A percentile compares a stretch with the other conserved stretches of the same genome.
These are phyloP conservation scores for Lomentospora prolificans DNA, from an alignment of 2,329 filamentous ascomycete genomes.

Conservation along the genomic window DNA sequence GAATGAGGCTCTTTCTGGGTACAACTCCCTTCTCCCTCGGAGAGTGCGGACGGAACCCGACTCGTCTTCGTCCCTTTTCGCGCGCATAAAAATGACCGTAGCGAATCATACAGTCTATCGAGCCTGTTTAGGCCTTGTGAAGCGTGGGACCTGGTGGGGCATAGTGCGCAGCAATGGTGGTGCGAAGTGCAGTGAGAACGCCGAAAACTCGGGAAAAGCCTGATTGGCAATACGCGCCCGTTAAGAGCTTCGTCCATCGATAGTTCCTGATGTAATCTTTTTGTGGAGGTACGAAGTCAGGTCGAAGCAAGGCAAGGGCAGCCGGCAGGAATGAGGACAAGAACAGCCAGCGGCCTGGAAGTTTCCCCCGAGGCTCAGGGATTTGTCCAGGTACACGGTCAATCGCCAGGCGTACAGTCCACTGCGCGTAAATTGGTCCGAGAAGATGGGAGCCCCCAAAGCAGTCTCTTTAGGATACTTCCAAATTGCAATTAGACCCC, in stretches of 20 bases:
- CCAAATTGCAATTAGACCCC: neutral
- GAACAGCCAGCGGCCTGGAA: too few species aligned
- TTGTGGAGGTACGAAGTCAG: too few species aligned
- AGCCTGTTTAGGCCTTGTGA: neutral
- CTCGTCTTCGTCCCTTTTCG: neutral
- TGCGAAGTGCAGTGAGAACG: neutral
- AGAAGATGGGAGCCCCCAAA: neutral
- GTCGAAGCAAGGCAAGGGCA: too few species aligned
- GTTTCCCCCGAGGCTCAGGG: too few species aligned
- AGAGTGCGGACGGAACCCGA: neutral
- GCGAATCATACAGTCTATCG: neutral
- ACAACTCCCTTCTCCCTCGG: neutral
- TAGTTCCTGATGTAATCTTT: too few species aligned
- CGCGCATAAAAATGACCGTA: neutral
- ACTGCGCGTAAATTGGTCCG: neutral
- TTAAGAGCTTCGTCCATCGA: too few species aligned
- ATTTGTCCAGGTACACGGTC: neutral
- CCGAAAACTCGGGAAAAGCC: neutral
- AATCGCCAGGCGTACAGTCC: neutral
- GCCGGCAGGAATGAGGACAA: too few species aligned
- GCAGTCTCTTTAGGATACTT: too few species aligned
- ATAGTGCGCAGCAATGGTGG: neutral
- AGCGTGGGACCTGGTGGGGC: neutral
- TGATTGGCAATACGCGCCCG: neutral
- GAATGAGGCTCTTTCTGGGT: constrained; percentile 1